Evolutionary conservation across 2,329 filamentous ascomycete genomes (phyloP), one percentile per base, ranked within the genome.

Genomic region (Penicillium olsonii): DNA sequence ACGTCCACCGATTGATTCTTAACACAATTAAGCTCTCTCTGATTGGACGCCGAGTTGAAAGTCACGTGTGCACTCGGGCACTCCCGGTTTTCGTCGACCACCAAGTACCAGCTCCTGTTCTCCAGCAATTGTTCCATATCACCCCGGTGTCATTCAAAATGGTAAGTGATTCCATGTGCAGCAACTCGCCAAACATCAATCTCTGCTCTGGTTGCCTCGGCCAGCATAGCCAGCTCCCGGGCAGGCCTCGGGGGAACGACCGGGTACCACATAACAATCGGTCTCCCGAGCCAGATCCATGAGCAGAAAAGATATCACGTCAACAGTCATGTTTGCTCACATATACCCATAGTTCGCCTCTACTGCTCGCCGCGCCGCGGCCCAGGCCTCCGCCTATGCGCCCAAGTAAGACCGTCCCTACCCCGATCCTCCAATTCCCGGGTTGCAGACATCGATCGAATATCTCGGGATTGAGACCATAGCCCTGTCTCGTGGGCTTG

Each of bases 331-430:
- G n/a, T n/a, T 48, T 45, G 52, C 60, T 65, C 59, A 67, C 57
- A 55, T 22, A 8, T 11, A 33, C 34, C 18, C 42, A 52, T 43
- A 68, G 65, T 69, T 70, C 63, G 60, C 64, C 55, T 59, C 67
- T 46, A 66, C 67, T 44, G 56, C 65, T 54, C 67, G 67, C 57
- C 68, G 67, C 43, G 65, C 67, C 51, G 67, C 66, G 58, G 63
- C 62, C 68, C 69, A 76, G 65, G 73, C 77, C 53, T 82, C 79
- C 66, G 78, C 77, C 48, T 83, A 79, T 64, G 81, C 78, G 47
- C 82, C 82, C 53, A 76, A 80, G 81, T 85, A 76, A 68, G 70
- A 63, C 40, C 27, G 22, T 54, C 59, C 48, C 38, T 22, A 31
- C 4, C 14, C 35, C 26, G 9, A 20, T 7, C 19, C 29, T 22